Base-by-base conservation (phyloP, 2,329 filamentous ascomycete genomes). In the Akanthomyces muscarius region DNA sequence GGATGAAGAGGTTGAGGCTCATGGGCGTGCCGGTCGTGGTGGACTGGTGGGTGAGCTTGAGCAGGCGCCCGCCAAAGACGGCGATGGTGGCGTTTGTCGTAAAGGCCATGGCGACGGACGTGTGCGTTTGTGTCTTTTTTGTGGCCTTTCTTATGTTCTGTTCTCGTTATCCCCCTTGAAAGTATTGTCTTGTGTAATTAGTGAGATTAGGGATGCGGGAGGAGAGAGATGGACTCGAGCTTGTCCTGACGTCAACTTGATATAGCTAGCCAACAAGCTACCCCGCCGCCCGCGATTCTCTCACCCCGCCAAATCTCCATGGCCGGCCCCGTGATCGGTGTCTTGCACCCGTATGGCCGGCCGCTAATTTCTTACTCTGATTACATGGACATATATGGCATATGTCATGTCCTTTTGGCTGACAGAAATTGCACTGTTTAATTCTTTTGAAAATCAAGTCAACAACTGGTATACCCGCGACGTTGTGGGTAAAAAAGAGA, bases 1-100 rank as follows among this genome's bases (percentile, higher is more conserved):
- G 95, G 4, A 99, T 84, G 81, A 91, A 99, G 70, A 99, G 83
- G 80, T 96, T 96, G 72, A 98, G 86, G 74, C 86, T 86, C 94
- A 98, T 99, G 71, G 92, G 87, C 69, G 92, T 97, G 70, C 86
- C 86, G 63, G 92, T 96, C 65, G 86, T 83, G 68, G 83, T 80
- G 62, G 93, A 92, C 73, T 88, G 79, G 84, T 99, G 95, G 70
- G 89, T 87, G 66, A 99, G 90, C 83, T 99, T 98, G 70, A 97
- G 86, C 65, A 99, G 89, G 79, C 92, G 92, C 74, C 95, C 95
- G 74, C 93, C 94, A 74, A 97, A 98, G 75, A 88, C 91, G 81
- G 88, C 84, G 77, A 98, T 97, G 66, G 90, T 91, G 65, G 91
- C 89, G 75, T 90, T 96, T 69, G 90, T 96, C 74, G 90, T 91